Conservation (phyloP, 257 asterid genomes). For the Solanum corneliomulleri region DNA sequence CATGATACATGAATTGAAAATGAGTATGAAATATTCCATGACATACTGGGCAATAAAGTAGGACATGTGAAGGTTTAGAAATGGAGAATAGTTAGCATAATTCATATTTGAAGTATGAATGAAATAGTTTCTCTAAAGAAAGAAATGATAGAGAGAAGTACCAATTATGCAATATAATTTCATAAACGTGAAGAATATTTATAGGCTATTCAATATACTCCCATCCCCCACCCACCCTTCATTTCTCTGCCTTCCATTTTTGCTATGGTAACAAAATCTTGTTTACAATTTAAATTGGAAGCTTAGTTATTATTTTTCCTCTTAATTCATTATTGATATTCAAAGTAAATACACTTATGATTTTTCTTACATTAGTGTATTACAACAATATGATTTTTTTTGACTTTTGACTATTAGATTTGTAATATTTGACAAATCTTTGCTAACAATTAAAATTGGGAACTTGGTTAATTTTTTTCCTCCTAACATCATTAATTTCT, state of each 20-base stretch:
- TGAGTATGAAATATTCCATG: background rate
- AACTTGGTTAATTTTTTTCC: too few species aligned
- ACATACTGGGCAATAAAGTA: background rate
- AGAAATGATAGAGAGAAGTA: too few species aligned
- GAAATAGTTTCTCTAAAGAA: too few species aligned
- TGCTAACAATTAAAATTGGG: background rate
- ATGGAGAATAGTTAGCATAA: background rate
- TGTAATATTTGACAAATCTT: background rate
- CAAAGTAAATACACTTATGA: too few species aligned
- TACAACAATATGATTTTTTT: background rate
- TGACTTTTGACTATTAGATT: too few species aligned
- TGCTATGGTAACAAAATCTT: background rate
- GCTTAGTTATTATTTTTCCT: too few species aligned
- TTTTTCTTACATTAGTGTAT: too few species aligned
- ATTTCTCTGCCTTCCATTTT: background rate
- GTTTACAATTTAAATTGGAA: background rate
- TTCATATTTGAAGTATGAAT: background rate
- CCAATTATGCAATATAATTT: too few species aligned
- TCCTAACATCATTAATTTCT: background rate
- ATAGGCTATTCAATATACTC: background rate
- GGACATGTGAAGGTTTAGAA: background rate
- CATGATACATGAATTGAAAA: background rate
- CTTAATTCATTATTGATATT: too few species aligned
- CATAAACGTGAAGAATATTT: too few species aligned
- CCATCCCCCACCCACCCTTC: too few species aligned